phyloP scores from a whole-genome alignment of 2,329 filamentous ascomycete species.

The Neofusicoccum sp. region DNA sequence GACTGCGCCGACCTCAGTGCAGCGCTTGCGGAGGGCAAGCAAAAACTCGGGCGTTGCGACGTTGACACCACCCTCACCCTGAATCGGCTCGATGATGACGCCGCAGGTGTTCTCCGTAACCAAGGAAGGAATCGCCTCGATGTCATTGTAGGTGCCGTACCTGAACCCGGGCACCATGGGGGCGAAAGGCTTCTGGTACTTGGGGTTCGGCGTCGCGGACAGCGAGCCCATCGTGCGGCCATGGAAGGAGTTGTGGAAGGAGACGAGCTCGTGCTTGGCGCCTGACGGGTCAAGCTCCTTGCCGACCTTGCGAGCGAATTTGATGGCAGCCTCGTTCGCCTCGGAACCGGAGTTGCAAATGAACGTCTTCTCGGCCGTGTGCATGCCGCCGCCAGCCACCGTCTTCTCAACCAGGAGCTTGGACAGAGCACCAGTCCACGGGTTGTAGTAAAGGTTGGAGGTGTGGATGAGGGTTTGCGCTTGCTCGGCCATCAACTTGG shows the following conservation, averaged over 20 bases:
- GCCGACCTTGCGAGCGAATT: slow-evolving; percentile 90
- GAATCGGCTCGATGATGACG: slow-evolving; percentile 95
- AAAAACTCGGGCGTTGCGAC: slow-evolving; percentile 82
- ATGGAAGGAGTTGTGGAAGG: slow-evolving; percentile 90
- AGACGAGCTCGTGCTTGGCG: slow-evolving; percentile 79
- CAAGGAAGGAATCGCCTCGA: slow-evolving; percentile 66
- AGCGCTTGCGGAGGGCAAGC: slow-evolving; percentile 75
- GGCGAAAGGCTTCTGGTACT: slow-evolving; percentile 92
- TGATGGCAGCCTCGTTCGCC: slow-evolving; percentile 96
- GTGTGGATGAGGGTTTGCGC: slow-evolving; percentile 76
- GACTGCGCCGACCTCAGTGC: slow-evolving; percentile 81
- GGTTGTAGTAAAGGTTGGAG: slow-evolving; percentile 96
- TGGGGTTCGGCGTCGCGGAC: slow-evolving; percentile 95
- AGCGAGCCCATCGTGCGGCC: slow-evolving; percentile 93
- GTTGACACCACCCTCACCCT: slow-evolving; percentile 92
- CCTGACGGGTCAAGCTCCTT: slow-evolving; percentile 71
- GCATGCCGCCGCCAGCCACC: slow-evolving; percentile 74
- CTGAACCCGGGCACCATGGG: slow-evolving; percentile 94
- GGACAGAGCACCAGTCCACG: slow-evolving; percentile 87
- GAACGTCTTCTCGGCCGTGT: slow-evolving; percentile 76
- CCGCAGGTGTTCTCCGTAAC: slow-evolving; percentile 86
- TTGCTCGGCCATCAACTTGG: slow-evolving; percentile 74
- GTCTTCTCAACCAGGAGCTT: slow-evolving; percentile 83
- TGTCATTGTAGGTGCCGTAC: slow-evolving; percentile 83
- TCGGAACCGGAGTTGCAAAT: slow-evolving; percentile 96